Evolutionary conservation across 345 rosid genomes (phyloP), one percentile per base, ranked within the genome.

Genomic region (Arabis alpina): DNA sequence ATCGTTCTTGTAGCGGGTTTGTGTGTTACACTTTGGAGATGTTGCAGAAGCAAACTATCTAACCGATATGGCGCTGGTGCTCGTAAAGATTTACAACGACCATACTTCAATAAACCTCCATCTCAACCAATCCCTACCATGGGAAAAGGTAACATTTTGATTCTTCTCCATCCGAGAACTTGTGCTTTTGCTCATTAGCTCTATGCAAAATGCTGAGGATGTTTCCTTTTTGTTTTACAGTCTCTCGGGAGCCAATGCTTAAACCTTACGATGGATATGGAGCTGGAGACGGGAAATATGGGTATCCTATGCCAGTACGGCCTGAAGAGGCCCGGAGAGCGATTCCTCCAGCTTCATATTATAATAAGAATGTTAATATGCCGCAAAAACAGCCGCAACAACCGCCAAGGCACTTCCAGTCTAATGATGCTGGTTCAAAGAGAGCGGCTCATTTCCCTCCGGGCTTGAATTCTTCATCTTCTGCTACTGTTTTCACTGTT

Each of bases 401-500:
- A 57, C 88, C 87, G 58, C 80, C 82, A 4, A 64, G 75, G 24
- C 39, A 52, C 8, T 77, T 65, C 34, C 79, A 69, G 44, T 43
- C 75, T 1, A 66, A 54, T 58, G 87, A 80, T 77, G 85, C 71
- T 79, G 84, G 70, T 57, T 57, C 49, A 11, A 72, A 68, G 60
- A 87, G 79, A 66, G 78, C 86, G 0, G 69, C 72, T 71, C 65
- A 72, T 55, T 79, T 83, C 49, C 80, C 83, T 42, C 80, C 70
- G 24, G 72, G 81, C 8, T 45, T 55, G 64, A 78, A 73, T 27
- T 59, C 80, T 36, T 41, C 75, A 37, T 56, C 77, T 79, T 81
- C 88, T 15, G 64, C 77, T 37, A 83, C 63, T 5, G 79, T 77
- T 66, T 89, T 89, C 79, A 79, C 86, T 47, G 73, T 91, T 63